Percentiles rank a stretch among this genome's conserved stretches.
These are phyloP conservation scores for Colletotrichum sp. DNA, from an alignment of 2,329 filamentous ascomycete genomes.

Conservation along the genomic window DNA sequence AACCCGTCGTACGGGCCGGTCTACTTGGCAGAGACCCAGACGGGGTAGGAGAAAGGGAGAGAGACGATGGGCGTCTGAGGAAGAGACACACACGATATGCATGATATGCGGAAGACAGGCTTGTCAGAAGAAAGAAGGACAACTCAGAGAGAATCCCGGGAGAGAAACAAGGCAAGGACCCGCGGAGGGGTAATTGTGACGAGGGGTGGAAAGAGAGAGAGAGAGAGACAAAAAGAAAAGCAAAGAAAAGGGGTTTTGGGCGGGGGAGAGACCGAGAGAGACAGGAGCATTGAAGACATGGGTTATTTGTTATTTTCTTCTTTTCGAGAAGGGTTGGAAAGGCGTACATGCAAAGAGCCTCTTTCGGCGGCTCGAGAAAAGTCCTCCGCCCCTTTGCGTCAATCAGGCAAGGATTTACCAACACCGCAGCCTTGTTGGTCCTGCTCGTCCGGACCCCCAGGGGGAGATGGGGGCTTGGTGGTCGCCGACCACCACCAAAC, in stretches of 20 bases:
- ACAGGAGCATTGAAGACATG: neutral
- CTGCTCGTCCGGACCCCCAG: neutral
- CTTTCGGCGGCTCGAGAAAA: neutral
- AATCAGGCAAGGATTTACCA: slow-evolving; percentile 4
- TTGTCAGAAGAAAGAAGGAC: neutral
- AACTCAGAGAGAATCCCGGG: neutral
- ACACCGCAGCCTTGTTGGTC: neutral
- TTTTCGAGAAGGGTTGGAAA: neutral
- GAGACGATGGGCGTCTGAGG: neutral
- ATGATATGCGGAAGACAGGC: neutral
- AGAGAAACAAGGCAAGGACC: neutral
- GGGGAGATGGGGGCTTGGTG: neutral
- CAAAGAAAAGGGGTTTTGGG: neutral
- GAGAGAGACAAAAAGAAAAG: neutral
- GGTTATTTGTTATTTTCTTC: neutral
- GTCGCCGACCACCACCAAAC: neutral
- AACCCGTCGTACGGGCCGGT: neutral
- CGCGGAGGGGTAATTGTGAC: neutral
- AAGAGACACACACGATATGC: neutral
- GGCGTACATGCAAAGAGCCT: slow-evolving; percentile 1
- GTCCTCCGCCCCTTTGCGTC: neutral
- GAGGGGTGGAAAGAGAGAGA: neutral
- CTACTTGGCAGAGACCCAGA: neutral
- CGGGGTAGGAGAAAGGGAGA: neutral
- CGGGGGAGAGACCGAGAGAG: neutral